Evolutionary conservation across 2,329 filamentous ascomycete species (phyloP).

Genomic region (Grosmannia penicillata): DNA sequence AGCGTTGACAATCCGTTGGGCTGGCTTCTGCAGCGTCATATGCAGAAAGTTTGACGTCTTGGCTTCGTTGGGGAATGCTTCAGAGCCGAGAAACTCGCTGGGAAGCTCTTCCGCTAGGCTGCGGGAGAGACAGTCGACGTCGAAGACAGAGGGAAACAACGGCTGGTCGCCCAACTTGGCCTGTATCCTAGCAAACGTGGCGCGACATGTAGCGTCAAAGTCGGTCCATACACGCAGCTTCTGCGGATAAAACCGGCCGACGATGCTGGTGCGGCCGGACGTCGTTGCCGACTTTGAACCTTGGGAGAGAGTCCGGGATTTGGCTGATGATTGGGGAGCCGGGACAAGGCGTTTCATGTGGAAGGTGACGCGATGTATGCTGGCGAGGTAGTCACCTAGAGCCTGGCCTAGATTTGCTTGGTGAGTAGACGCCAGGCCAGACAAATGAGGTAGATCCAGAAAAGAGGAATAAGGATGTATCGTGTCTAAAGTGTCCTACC

Average conservation of each 20-base stretch:
- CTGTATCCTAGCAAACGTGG: constrained; percentile 1
- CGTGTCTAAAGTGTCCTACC: neutral
- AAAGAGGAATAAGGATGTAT: neutral
- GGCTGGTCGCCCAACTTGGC: neutral
- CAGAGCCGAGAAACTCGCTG: constrained; percentile 1
- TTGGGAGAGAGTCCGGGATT: constrained; percentile 2
- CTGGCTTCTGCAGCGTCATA: constrained; percentile 3
- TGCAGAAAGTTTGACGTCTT: constrained; percentile 3
- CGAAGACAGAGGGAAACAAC: constrained; percentile 2
- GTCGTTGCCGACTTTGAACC: constrained; percentile 3
- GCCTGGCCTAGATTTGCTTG: neutral
- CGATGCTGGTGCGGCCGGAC: constrained; percentile 5
- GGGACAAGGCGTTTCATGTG: neutral
- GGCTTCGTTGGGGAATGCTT: constrained; percentile 2
- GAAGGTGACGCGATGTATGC: constrained; percentile 1
- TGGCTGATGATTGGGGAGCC: neutral
- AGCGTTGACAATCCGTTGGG: constrained; percentile 5
- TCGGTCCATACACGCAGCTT: constrained; percentile 1
- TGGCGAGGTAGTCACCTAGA: constrained; percentile 1
- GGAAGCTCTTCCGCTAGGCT: neutral
- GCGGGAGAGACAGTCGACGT: neutral
- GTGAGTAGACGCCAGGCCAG: neutral
- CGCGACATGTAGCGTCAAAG: neutral
- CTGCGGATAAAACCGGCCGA: constrained; percentile 4
- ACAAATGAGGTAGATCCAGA: neutral